These are phyloP conservation scores for Monilinia fructigena DNA, from an alignment of 2,329 filamentous ascomycete genomes.

Conservation along the genomic window DNA sequence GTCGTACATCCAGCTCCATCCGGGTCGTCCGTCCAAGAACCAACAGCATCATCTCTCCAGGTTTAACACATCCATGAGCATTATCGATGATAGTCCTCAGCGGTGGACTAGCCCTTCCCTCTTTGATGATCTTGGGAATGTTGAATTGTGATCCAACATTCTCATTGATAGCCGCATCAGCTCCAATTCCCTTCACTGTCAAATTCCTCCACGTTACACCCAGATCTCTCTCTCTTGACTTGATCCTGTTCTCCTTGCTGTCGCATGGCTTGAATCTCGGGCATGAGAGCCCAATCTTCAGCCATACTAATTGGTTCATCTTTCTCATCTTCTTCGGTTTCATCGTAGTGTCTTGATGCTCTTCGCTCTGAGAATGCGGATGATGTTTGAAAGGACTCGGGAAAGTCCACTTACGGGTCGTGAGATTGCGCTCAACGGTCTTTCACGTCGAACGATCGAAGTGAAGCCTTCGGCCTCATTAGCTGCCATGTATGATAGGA, in stretches of 20 bases:
- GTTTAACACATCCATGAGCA: constrained; percentile 67
- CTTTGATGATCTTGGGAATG: constrained; percentile 26
- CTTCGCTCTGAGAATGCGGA: constrained; percentile 28
- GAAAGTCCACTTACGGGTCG: constrained; percentile 10
- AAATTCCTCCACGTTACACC: constrained; percentile 39
- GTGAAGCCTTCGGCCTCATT: constrained; percentile 26
- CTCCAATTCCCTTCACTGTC: constrained; percentile 38
- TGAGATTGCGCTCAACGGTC: constrained; percentile 11
- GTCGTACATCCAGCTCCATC: constrained; percentile 70
- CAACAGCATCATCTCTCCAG: constrained; percentile 73
- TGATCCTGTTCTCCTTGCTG: constrained; percentile 33
- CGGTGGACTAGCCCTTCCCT: constrained; percentile 59
- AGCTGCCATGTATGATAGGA: constrained; percentile 26
- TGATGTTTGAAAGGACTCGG: constrained; percentile 26
- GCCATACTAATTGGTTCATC: constrained; percentile 28
- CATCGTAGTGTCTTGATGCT: constrained; percentile 29
- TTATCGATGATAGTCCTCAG: constrained; percentile 64
- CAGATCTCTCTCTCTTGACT: constrained; percentile 39
- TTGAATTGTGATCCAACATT: constrained; percentile 37
- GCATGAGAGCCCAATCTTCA: constrained; percentile 37
- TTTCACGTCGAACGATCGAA: constrained; percentile 15
- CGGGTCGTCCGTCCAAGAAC: constrained; percentile 68
- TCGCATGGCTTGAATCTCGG: constrained; percentile 33
- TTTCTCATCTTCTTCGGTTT: constrained; percentile 29
- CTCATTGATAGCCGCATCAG: constrained; percentile 37